phyloP scores from a whole-genome alignment of 345 rosid species.

The Ricinus communis region DNA sequence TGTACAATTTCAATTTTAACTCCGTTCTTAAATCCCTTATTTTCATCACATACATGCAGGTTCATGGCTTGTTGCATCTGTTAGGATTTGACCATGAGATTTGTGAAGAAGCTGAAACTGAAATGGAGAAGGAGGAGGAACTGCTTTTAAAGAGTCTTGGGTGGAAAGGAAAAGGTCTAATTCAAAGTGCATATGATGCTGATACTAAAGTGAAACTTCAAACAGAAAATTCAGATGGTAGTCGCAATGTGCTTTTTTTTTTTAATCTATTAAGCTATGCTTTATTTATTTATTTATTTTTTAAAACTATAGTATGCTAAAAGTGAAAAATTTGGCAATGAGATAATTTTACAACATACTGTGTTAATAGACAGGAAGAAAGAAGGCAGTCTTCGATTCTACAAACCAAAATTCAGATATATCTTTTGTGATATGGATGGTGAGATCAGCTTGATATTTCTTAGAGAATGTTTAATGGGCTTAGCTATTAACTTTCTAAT shows the following conservation, averaged over 20 bases:
- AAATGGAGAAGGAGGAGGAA: conserved; percentile 93
- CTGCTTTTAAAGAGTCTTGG: conserved; percentile 71
- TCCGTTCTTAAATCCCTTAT: not conserved
- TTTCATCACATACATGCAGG: conserved; percentile 38
- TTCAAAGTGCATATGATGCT: conserved; percentile 72
- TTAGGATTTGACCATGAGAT: conserved; percentile 97
- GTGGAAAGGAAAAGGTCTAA: conserved; percentile 94
- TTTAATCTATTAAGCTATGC: not conserved
- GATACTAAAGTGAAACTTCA: conserved; percentile 35
- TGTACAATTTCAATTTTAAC: not conserved
- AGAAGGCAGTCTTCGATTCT: conserved; percentile 77
- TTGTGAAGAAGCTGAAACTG: conserved; percentile 87
- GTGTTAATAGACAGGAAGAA: conserved; percentile 84
- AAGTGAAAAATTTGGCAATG: not conserved
- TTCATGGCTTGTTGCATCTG: conserved; percentile 90
- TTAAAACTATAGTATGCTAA: conserved; percentile 14
- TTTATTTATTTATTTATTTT: conserved; percentile 6
- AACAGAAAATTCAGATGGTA: conserved; percentile 63
- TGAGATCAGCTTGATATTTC: conserved; percentile 34
- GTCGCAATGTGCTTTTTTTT: conserved; percentile 8
- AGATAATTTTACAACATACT: conserved; percentile 42
- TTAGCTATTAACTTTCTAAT: conserved; percentile 18
- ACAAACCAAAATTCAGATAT: conserved; percentile 87
- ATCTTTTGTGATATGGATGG: conserved; percentile 99
- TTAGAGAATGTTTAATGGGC: conserved; percentile 12